Evolutionary conservation across 495 filamentous ascomycete species (phyloP).

Genomic region (Aspergillus hancockii): DNA sequence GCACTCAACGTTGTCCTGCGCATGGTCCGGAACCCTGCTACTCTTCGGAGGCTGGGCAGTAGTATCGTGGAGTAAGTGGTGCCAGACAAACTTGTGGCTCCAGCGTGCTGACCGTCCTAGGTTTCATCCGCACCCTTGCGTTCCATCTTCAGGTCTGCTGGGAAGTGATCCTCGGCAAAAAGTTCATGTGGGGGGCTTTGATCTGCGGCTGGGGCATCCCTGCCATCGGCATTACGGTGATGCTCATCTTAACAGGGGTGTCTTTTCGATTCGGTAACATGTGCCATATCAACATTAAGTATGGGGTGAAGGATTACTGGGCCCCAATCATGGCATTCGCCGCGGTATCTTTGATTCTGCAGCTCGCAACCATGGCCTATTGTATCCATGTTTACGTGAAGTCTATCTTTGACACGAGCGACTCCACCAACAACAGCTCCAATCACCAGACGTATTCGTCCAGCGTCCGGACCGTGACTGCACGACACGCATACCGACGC

Average conservation of each 20-base stretch:
- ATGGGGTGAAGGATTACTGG: conserved; percentile 85
- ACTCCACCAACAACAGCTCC: conserved; percentile 67
- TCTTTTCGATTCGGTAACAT: conserved; percentile 90
- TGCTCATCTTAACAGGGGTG: conserved; percentile 83
- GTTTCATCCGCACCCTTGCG: conserved; percentile 85
- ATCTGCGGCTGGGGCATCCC: conserved; percentile 82
- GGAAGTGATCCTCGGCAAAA: conserved; percentile 84
- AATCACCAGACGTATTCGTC: conserved; percentile 74
- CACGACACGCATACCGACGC: conserved; percentile 83
- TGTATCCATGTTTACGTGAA: conserved; percentile 92
- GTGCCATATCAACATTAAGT: conserved; percentile 87
- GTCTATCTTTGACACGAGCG: conserved; percentile 68
- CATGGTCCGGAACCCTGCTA: conserved; percentile 83
- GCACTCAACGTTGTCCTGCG: conserved; percentile 77
- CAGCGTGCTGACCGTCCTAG: conserved; percentile 31
- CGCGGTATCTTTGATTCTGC: conserved; percentile 75
- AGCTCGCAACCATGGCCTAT: conserved; percentile 82
- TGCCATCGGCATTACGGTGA: conserved; percentile 66
- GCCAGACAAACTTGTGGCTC: neutral
- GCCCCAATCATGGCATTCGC: conserved; percentile 81
- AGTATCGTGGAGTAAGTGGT: conserved; percentile 71
- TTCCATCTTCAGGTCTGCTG: conserved; percentile 98
- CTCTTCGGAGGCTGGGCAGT: conserved; percentile 81
- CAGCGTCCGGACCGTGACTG: conserved; percentile 80
- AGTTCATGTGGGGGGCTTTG: conserved; percentile 88